Evolutionary conservation across 495 filamentous ascomycete genomes (phyloP).

Genomic region (Aspergillus asperescens): DNA sequence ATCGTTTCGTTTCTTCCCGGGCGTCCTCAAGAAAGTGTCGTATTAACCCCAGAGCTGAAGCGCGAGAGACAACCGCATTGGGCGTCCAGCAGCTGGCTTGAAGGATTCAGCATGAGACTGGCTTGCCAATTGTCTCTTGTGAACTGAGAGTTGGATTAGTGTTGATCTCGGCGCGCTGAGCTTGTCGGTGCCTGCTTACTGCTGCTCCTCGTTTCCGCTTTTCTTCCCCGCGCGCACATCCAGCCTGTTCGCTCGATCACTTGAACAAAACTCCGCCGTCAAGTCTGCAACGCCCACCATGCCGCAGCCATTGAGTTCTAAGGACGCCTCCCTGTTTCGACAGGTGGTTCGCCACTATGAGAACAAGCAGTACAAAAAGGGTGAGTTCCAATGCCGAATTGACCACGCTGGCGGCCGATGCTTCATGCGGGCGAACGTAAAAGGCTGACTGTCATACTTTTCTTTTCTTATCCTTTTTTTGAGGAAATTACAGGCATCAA

Average conservation of each 20-base stretch:
- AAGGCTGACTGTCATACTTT: conserved; percentile 14
- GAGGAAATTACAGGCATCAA: conserved; percentile 61
- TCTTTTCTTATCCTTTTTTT: conserved; percentile 16
- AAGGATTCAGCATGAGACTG: not conserved
- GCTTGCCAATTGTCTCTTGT: not conserved
- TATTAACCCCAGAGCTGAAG: not conserved
- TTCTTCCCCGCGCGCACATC: conserved; percentile 39
- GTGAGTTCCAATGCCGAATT: conserved; percentile 31
- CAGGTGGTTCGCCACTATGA: conserved; percentile 94
- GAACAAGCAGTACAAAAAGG: conserved; percentile 97
- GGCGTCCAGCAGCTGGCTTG: conserved; percentile 1
- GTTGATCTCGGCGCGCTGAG: conserved; percentile 1
- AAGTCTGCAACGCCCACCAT: conserved; percentile 46
- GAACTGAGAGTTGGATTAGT: conserved; percentile 3
- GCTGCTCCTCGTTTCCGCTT: conserved; percentile 6
- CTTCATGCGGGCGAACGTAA: conserved; percentile 11
- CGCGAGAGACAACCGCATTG: not conserved
- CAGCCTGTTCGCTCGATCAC: conserved; percentile 28
- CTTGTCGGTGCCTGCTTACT: conserved; percentile 23
- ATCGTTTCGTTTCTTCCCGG: conserved; percentile 15
- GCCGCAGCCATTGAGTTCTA: conserved; percentile 79
- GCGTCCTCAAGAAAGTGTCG: conserved; percentile 6
- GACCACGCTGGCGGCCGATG: conserved; percentile 5
- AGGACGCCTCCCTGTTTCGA: conserved; percentile 89
- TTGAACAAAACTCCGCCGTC: conserved; percentile 18